These are phyloP conservation scores for Metarhizium album DNA, from an alignment of 2,329 filamentous ascomycete genomes.

Conservation along the genomic window DNA sequence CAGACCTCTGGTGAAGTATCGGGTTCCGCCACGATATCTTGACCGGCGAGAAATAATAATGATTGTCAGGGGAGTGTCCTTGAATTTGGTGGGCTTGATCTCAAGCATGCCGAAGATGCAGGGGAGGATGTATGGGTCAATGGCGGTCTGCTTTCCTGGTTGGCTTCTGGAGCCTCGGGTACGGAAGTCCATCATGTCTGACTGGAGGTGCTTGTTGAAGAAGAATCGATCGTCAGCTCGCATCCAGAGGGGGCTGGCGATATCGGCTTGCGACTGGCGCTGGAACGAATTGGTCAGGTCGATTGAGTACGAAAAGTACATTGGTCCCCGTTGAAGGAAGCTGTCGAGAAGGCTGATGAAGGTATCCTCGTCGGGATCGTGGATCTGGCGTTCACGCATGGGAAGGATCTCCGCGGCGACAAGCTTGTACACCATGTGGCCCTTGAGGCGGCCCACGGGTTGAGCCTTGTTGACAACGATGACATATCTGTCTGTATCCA, in stretches of 20 bases:
- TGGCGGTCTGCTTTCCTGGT: slow-evolving; percentile 58
- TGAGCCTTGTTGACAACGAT: slow-evolving; percentile 92
- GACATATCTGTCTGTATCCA: slow-evolving; percentile 71
- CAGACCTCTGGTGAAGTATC: slow-evolving; percentile 90
- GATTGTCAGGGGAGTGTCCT: slow-evolving; percentile 73
- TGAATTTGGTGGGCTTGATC: slow-evolving; percentile 78
- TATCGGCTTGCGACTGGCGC: slow-evolving; percentile 70
- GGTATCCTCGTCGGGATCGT: slow-evolving; percentile 87
- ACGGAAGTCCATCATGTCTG: slow-evolving; percentile 84
- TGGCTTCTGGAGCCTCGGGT: slow-evolving; percentile 50
- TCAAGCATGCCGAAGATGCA: slow-evolving; percentile 95
- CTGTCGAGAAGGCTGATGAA: slow-evolving; percentile 75
- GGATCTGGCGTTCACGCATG: slow-evolving; percentile 81
- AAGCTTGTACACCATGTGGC: slow-evolving; percentile 93
- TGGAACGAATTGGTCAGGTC: slow-evolving; percentile 97
- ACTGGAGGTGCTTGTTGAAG: slow-evolving; percentile 91
- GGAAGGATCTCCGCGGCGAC: slow-evolving; percentile 85
- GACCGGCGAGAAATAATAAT: slow-evolving; percentile 82
- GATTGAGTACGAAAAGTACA: slow-evolving; percentile 97
- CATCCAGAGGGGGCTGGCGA: slow-evolving; percentile 71
- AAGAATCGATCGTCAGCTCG: slow-evolving; percentile 95
- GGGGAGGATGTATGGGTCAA: slow-evolving; percentile 87
- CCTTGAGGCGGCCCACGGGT: slow-evolving; percentile 81
- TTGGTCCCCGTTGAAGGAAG: slow-evolving; percentile 71
- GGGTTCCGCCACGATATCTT: slow-evolving; percentile 76